Evolutionary conservation across 2,329 filamentous ascomycete genomes (phyloP), one percentile per base, ranked within the genome.

Genomic region (Colletotrichum caudatum): DNA sequence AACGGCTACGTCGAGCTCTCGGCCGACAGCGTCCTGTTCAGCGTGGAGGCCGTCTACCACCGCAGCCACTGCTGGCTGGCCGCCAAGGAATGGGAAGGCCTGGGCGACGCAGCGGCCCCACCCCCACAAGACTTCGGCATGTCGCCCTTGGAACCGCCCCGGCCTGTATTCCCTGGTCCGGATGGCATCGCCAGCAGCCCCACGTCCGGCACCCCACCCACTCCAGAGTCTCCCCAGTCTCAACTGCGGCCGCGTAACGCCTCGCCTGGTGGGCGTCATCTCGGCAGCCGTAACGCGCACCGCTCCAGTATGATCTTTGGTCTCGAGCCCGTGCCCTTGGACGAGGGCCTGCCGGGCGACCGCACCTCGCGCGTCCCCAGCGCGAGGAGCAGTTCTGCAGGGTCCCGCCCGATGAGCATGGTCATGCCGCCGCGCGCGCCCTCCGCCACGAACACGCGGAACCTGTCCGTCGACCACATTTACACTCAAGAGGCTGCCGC

Each of bases 11-110:
- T 90, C 37, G 87, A 90, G 80, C 82, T 90, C 26, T 89, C 88
- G 1, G 83, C 87, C 65, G 88, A 90, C 76, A 86, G 88, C 7
- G 86, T 90, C 74, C 84, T 89, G 78, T 89, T 89, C 77, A 89
- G 87, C 72, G 87, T 89, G 62, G 88, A 90, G 77, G 88, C 87
- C 18, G 89, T 86, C 23, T 89, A 89, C 76, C 86, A 88, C 74
- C 86, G 88, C 63, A 87, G 85, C 64, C 86, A 88, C 80, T 88
- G 86, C 78, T 88, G 86, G 86, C 79, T 86, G 41, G 85, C 84
- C 2, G 86, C 86, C 29, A 85, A 86, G 74, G 78, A 81, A 54
- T 88, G 86, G 86, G 84, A 86, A 66, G 79, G 80, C 8, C 74
- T 78, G 3, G 76, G 79, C 8, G 79, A 77, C n/a, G 75, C 75